Conservation (phyloP, 176 grass and related monocot genomes). For the Eremochloa ophiuroides region DNA sequence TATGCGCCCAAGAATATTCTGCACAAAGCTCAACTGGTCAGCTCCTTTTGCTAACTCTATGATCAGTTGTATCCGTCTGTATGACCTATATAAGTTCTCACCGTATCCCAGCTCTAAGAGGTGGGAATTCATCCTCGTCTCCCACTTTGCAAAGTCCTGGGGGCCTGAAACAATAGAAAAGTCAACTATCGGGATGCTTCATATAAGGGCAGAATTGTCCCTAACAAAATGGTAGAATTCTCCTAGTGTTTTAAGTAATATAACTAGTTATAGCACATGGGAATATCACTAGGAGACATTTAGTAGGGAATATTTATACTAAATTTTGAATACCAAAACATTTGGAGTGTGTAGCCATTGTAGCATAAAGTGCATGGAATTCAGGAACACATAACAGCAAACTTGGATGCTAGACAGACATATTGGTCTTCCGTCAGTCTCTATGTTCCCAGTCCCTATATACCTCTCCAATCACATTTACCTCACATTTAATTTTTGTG, state of each 20-base stretch:
- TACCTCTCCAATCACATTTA: neutral
- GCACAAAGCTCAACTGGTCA: constrained; percentile 49
- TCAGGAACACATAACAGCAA: neutral
- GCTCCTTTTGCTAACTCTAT: constrained; percentile 35
- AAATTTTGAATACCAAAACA: too few relatives aligned
- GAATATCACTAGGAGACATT: too few relatives aligned
- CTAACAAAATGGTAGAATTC: too few relatives aligned
- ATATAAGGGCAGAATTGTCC: neutral
- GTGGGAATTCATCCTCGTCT: constrained; percentile 68
- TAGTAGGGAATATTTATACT: too few relatives aligned
- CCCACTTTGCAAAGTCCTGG: constrained; percentile 39
- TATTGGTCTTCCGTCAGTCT: neutral
- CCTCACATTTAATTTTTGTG: neutral
- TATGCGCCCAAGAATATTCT: constrained; percentile 13
- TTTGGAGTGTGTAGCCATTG: too few relatives aligned
- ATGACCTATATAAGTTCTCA: constrained; percentile 32
- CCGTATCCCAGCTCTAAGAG: constrained; percentile 36
- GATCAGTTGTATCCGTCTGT: constrained; percentile 31
- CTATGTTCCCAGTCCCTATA: neutral
- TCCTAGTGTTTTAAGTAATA: too few relatives aligned
- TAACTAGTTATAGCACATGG: too few relatives aligned
- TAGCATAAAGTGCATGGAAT: neutral
- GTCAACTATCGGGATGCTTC: neutral
- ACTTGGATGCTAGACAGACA: neutral
- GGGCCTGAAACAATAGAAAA: constrained; percentile 37